Base-by-base conservation (phyloP, 345 rosid species). In the Lenwebbia sp. region DNA sequence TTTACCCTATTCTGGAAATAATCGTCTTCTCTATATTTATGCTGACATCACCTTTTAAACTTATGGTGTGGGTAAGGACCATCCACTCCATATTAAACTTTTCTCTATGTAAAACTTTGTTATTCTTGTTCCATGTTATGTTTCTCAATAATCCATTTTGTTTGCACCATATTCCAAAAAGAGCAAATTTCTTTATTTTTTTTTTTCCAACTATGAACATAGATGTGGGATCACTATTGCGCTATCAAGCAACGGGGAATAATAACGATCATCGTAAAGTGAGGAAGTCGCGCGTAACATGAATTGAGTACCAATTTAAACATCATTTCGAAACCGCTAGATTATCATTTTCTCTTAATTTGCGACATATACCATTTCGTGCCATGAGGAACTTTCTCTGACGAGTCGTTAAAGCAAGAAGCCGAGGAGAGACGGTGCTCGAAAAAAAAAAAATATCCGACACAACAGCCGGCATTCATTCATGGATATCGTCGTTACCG, bases 231-330 rank as follows among this genome's bases (percentile, higher is more conserved):
- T n/a, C n/a, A 58, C 6, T 0, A 58, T 58, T 26, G 15, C 0
- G 0, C 0, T 4, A 5, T 0, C 30, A 25, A 11, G 0, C 5
- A 5, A 57, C 30, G n/a, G 5, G 0, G 2, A 26, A 26, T 11
- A 26, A 26, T 12, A 5, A 0, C 1, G 1, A 25, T 57, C 30
- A 5, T 5, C 2, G 62, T 10, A 26, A 26, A 5, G 13, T 0
- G 11, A 57, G 62, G 7, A 57, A 10, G 5, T 12, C 2, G 7
- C 5, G 65, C 15, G 6, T 4, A 0, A 0, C 14, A 12, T 26
- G 62, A 26, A 57, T 57, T 4, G 13, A 25, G n/a, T 25, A 13
- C n/a, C 28, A 13, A 26, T 58, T 12, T 12, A 4, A 56, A 56
- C 2, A 25, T 10, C 2, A 10, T 0, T 56, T 26, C 28, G 54